These are phyloP conservation scores for Trametes pubescens DNA, from an alignment of 1,284 basidiomycete species.

Conservation along the genomic window DNA sequence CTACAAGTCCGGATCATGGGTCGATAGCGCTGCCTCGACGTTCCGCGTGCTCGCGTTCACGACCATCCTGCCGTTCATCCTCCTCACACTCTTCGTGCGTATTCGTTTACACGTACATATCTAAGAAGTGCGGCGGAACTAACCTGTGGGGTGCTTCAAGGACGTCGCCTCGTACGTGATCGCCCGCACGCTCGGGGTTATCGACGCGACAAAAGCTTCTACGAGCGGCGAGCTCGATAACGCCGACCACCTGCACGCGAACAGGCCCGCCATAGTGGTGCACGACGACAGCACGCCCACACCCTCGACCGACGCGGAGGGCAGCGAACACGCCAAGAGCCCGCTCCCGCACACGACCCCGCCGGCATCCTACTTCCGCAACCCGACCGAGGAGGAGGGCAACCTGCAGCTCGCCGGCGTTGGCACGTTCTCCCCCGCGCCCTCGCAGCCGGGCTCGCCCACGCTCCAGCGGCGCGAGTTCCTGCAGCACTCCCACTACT, in stretches of 20 bases:
- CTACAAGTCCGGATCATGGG: constrained; percentile 71
- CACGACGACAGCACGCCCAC: constrained; percentile 31
- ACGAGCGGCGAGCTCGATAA: constrained; percentile 56
- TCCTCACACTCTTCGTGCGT: constrained; percentile 69
- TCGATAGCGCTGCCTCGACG: constrained; percentile 67
- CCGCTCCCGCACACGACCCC: constrained; percentile 29
- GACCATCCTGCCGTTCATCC: constrained; percentile 66
- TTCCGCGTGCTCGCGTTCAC: constrained; percentile 72
- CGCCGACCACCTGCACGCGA: constrained; percentile 11
- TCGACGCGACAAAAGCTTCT: constrained; percentile 74
- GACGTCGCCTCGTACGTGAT: constrained; percentile 84
- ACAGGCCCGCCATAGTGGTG: constrained; percentile 39
- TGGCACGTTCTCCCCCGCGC: constrained; percentile 73
- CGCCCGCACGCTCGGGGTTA: constrained; percentile 80
- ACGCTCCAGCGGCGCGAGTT: constrained; percentile 49
- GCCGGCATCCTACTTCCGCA: constrained; percentile 51
- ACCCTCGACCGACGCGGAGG: constrained; percentile 9
- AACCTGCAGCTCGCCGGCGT: constrained; percentile 69
- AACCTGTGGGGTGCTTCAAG: constrained; percentile 44
- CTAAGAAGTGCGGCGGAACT: neutral
- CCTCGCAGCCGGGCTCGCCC: constrained; percentile 71
- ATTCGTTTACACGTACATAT: too few relatives aligned
- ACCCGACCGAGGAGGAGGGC: constrained; percentile 55
- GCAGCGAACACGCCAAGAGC: constrained; percentile 7
- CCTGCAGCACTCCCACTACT: constrained; percentile 31